These are phyloP conservation scores for Phyllachora maydis DNA, from an alignment of 2,329 filamentous ascomycete species.

Conservation along the genomic window DNA sequence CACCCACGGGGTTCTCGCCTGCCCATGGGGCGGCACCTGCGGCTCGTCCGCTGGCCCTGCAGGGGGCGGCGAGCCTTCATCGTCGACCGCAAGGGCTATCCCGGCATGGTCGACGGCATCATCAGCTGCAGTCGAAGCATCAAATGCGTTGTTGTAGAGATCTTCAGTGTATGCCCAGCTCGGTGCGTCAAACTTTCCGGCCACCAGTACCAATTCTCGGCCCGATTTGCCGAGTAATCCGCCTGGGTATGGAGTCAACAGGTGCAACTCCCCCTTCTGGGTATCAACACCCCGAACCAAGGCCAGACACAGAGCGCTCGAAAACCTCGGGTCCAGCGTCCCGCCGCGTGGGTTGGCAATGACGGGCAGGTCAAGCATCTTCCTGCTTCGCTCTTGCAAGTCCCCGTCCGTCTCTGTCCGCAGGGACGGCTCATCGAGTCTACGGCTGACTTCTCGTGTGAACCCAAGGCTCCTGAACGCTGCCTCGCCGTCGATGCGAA, in stretches of 20 bases:
- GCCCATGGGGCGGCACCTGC: too few species aligned
- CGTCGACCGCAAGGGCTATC: too few species aligned
- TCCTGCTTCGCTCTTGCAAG: too few species aligned
- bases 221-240: slow-evolving; percentile 15
- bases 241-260: slow-evolving; percentile 38
- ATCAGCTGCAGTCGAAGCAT: slow-evolving; percentile 7
- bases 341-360: slow-evolving; percentile 31
- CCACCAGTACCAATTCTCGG: slow-evolving; percentile 38
- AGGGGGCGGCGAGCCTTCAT: too few species aligned
- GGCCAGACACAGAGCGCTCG: slow-evolving; percentile 39
- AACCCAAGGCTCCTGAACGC: slow-evolving; percentile 31
- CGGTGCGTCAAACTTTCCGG: slow-evolving; percentile 47
- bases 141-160: slow-evolving; percentile 12
- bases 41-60: too few species aligned
- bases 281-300: slow-evolving; percentile 51
- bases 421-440: too few species aligned
- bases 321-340: slow-evolving; percentile 37
- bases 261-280: slow-evolving; percentile 28
- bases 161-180: slow-evolving; percentile 52
- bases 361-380: slow-evolving; percentile 43
- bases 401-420: too few species aligned
- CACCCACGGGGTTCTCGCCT: slow-evolving; percentile 36
- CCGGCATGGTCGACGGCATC: too few species aligned
- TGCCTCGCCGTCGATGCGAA: slow-evolving; percentile 31
- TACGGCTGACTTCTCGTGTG: too few species aligned